These are phyloP conservation scores for Plasmodium inui DNA, from an alignment of 169 alveolate genomes.

Conservation along the genomic window DNA sequence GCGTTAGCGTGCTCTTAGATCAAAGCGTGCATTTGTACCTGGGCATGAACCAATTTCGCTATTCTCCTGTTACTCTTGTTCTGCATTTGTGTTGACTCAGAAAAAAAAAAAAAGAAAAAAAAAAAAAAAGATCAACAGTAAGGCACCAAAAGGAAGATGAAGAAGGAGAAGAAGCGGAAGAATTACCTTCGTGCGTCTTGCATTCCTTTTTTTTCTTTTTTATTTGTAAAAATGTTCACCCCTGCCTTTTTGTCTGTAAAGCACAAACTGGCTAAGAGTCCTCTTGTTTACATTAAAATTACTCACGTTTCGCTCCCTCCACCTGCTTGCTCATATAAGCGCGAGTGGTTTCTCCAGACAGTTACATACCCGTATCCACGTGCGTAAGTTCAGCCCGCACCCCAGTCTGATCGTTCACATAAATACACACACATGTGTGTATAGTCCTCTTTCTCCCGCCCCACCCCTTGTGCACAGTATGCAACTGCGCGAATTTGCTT, in stretches of 20 bases:
- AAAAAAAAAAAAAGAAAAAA: background rate
- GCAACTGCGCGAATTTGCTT: background rate
- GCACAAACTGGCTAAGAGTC: background rate
- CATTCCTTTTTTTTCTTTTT: background rate
- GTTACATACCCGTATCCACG: background rate
- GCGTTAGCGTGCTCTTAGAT: background rate
- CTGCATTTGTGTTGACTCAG: background rate
- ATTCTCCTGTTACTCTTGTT: background rate
- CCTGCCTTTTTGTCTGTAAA: background rate
- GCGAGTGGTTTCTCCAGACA: background rate
- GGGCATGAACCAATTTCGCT: background rate
- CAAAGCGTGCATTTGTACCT: background rate
- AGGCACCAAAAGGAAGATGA: background rate
- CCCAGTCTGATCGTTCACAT: background rate
- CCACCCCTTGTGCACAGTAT: background rate
- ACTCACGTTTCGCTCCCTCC: background rate
- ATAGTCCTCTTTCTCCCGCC: background rate
- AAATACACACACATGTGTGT: background rate
- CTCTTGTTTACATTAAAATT: background rate
- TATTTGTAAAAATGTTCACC: background rate
- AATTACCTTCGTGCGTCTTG: background rate
- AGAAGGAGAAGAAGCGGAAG: background rate
- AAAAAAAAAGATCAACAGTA: slow-evolving; percentile 13
- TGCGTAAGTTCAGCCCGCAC: background rate
- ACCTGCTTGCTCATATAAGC: background rate